These are phyloP conservation scores for Tilletiaria anomala DNA, from an alignment of 1,284 basidiomycete genomes.

Conservation along the genomic window DNA sequence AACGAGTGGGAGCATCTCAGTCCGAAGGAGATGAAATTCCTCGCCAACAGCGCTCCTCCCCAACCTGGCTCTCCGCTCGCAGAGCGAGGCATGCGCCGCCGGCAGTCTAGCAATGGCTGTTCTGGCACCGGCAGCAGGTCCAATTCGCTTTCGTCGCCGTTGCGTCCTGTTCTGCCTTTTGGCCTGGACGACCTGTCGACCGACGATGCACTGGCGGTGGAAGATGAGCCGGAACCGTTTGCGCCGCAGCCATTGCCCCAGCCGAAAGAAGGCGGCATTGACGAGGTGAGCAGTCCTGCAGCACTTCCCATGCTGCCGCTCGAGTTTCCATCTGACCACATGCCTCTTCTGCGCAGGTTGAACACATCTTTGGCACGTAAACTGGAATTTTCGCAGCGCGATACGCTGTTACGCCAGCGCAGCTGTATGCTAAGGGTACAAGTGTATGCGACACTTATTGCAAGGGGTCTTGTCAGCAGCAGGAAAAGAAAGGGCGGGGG, in stretches of 20 bases:
- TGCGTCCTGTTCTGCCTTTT: slow-evolving; percentile 22
- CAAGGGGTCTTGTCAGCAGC: too few relatives aligned
- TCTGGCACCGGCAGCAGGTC: slow-evolving; percentile 3
- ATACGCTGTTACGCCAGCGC: too few relatives aligned
- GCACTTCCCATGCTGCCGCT: too few relatives aligned
- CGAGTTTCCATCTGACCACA: slow-evolving; percentile 3
- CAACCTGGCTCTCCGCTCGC: slow-evolving; percentile 1
- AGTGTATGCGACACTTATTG: too few relatives aligned
- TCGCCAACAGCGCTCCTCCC: slow-evolving; percentile 8
- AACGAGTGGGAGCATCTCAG: slow-evolving; percentile 35
- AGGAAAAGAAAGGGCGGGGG: too few relatives aligned
- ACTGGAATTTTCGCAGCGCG: too few relatives aligned
- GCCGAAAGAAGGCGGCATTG: slow-evolving; percentile 29
- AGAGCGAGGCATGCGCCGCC: not conserved
- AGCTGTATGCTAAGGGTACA: too few relatives aligned
- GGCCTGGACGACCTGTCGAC: slow-evolving; percentile 12
- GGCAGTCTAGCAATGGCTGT: not conserved
- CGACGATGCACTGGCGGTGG: slow-evolving; percentile 17
- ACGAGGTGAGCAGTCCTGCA: too few relatives aligned
- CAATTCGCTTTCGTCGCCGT: slow-evolving; percentile 14
- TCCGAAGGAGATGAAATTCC: slow-evolving; percentile 31
- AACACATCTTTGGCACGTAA: slow-evolving; percentile 24
- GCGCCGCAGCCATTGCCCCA: slow-evolving; percentile 1
- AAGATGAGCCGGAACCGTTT: slow-evolving; percentile 7
- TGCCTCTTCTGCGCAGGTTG: too few relatives aligned